These are phyloP conservation scores for Streptanthus diversifolius DNA, from an alignment of 345 rosid species.

Conservation along the genomic window DNA sequence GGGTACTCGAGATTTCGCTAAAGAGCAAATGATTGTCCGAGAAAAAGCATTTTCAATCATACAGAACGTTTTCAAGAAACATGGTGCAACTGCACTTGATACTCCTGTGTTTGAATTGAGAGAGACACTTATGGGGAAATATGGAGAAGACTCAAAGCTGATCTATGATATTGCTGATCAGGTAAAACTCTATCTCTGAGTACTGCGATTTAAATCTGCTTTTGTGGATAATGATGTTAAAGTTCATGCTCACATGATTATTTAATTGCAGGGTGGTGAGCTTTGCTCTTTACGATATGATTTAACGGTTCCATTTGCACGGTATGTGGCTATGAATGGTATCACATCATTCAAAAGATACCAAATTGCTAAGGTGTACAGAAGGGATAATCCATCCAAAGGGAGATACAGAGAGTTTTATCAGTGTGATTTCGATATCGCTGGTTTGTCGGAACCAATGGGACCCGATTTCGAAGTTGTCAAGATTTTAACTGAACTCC, in stretches of 20 bases:
- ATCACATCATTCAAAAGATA: conserved; percentile 73
- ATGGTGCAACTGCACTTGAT: conserved; percentile 87
- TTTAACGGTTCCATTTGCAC: conserved; percentile 92
- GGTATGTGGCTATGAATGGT: conserved; percentile 90
- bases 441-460: conserved; percentile 83
- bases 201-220: not conserved
- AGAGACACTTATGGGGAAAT: conserved; percentile 91
- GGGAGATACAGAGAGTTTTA: conserved; percentile 97
- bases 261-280: conserved; percentile 80
- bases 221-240: not conserved
- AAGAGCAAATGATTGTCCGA: conserved; percentile 79
- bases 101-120: conserved; percentile 95
- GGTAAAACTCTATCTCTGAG: conserved; percentile 42
- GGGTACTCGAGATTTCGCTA: conserved; percentile 93
- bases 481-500: conserved; percentile 73
- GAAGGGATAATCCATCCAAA: conserved; percentile 94
- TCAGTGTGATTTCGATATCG: conserved; percentile 95
- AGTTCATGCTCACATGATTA: not conserved
- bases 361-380: conserved; percentile 85
- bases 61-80: conserved; percentile 75
- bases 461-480: conserved; percentile 90
- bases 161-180: conserved; percentile 93
- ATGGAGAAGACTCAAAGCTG: conserved; percentile 94
- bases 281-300: conserved; percentile 90
- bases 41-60: conserved; percentile 63